Conservation (phyloP, 768 basidiomycete species). For the Leucocoprinus leucothites region DNA sequence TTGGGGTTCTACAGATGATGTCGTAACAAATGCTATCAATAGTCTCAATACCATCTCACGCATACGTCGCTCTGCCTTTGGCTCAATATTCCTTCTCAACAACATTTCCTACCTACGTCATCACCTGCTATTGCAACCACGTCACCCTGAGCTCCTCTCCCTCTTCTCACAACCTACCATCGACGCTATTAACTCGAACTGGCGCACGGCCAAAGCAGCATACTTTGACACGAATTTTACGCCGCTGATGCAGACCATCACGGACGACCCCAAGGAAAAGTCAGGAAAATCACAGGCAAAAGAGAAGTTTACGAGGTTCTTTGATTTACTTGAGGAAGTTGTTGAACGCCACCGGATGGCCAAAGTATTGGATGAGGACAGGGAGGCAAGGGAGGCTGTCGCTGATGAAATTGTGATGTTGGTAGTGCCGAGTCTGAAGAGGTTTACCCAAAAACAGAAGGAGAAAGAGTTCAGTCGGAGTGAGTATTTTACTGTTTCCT, state of each 20-base stretch:
- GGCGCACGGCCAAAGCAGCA: conserved; percentile 77
- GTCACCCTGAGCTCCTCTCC: conserved; percentile 39
- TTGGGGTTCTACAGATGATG: conserved; percentile 50
- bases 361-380: conserved; percentile 69
- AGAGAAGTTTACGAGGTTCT: conserved; percentile 82
- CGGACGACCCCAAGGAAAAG: conserved; percentile 60
- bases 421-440: conserved; percentile 69
- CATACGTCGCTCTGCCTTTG: conserved; percentile 58
- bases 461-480: conserved; percentile 88
- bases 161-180: conserved; percentile 61
- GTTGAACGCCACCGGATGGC: conserved; percentile 71
- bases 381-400: conserved; percentile 52
- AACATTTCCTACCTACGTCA: conserved; percentile 70
- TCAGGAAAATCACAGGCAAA: conserved; percentile 61
- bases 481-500: conserved; percentile 29
- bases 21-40: conserved; percentile 61
- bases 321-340: conserved; percentile 76
- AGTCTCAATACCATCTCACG: conserved; percentile 65
- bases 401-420: conserved; percentile 75
- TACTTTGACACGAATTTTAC: conserved; percentile 86
- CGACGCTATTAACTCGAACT: conserved; percentile 64
- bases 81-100: conserved; percentile 77
- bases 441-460: conserved; percentile 70
- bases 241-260: conserved; percentile 68
- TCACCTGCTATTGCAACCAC: conserved; percentile 52